Percentiles rank a stretch among this genome's conserved stretches.
Evolutionary conservation across 345 rosid species (phyloP).

Genomic region (Streptanthus diversifolius): DNA sequence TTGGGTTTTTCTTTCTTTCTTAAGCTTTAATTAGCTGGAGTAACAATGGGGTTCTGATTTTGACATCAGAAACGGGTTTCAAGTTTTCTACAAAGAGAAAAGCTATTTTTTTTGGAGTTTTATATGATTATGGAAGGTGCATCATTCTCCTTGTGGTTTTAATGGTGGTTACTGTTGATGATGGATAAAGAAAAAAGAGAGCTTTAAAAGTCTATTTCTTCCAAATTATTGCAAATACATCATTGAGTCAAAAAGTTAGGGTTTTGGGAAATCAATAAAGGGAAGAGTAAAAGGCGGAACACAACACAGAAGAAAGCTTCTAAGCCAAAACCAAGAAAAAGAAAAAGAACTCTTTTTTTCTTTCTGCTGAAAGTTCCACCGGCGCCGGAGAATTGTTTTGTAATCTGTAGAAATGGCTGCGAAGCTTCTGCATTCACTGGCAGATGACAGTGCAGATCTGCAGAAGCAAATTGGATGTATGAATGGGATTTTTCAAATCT

Average conservation of each 20-base stretch:
- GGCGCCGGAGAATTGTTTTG: conserved; percentile 24
- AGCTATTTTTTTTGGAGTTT: conserved; percentile 30
- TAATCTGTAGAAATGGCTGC: conserved; percentile 69
- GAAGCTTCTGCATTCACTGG: conserved; percentile 83
- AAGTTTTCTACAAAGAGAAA: conserved; percentile 33
- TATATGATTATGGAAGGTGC: conserved; percentile 46
- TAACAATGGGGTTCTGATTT: conserved; percentile 19
- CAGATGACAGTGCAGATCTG: conserved; percentile 90
- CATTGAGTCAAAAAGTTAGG: conserved; percentile 26
- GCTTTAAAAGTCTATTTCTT: conserved; percentile 21
- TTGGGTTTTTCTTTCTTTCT: background rate
- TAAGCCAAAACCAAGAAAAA: background rate
- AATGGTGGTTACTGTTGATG: conserved; percentile 33
- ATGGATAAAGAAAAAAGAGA: conserved; percentile 21
- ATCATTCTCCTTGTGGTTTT: conserved; percentile 32
- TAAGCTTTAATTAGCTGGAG: conserved; percentile 42
- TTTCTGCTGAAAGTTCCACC: conserved; percentile 9
- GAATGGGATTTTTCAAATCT: conserved; percentile 86
- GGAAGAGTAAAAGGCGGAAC: background rate
- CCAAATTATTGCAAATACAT: conserved; percentile 25
- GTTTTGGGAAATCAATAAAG: background rate
- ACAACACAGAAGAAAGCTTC: conserved; percentile 13
- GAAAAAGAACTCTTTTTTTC: background rate
- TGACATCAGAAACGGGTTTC: conserved; percentile 27
- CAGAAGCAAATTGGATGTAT: conserved; percentile 96